Percentiles rank a stretch among this genome's conserved stretches.
These are phyloP conservation scores for Musa itinerans DNA, from an alignment of 176 grass and related monocot genomes.

Conservation along the genomic window DNA sequence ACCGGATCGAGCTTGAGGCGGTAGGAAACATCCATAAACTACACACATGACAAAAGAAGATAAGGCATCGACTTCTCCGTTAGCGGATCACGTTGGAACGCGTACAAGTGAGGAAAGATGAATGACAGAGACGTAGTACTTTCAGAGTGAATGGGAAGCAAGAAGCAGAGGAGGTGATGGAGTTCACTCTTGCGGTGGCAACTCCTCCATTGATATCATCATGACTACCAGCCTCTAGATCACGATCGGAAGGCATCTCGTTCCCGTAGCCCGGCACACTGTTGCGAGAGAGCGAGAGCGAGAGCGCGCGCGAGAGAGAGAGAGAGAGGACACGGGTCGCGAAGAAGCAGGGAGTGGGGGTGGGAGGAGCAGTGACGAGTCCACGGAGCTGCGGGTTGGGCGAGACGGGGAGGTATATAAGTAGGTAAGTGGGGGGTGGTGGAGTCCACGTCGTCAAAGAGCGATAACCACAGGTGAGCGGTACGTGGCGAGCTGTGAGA, in stretches of 20 bases:
- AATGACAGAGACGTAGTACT: constrained; percentile 19
- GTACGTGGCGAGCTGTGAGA: constrained; percentile 54
- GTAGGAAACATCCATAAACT: constrained; percentile 76
- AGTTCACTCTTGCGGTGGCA: constrained; percentile 48
- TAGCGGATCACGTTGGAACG: neutral
- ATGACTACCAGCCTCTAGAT: constrained; percentile 3
- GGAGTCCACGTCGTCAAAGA: constrained; percentile 44
- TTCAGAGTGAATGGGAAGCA: constrained; percentile 65
- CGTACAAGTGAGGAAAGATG: neutral
- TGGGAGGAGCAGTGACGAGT: neutral
- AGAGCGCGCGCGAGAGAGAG: constrained; percentile 2
- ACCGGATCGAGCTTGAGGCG: constrained; percentile 44
- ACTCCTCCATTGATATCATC: neutral
- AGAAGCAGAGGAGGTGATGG: constrained; percentile 42
- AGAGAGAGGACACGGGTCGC: too few relatives aligned
- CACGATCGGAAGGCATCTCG: neutral
- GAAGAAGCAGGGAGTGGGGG: neutral
- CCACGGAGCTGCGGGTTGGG: neutral
- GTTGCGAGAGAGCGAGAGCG: constrained; percentile 1
- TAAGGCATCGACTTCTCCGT: neutral
- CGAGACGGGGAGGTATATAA: constrained; percentile 28
- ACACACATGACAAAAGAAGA: constrained; percentile 12
- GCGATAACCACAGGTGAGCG: neutral
- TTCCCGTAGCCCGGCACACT: neutral
- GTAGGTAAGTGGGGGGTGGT: neutral